Base-by-base conservation (phyloP, 495 filamentous ascomycete genomes). In the Penicillium goetzii region DNA sequence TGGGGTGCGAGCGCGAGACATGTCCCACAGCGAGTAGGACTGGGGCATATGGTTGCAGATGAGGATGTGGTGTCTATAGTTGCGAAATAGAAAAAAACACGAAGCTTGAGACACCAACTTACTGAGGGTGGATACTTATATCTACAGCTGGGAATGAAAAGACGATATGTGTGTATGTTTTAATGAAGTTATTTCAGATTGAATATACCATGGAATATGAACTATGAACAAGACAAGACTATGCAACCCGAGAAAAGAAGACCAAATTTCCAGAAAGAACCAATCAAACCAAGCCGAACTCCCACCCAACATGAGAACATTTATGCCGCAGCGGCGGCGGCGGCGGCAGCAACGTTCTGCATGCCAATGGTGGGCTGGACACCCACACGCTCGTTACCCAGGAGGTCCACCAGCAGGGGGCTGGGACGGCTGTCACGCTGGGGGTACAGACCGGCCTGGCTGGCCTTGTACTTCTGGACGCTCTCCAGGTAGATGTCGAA, bases 41-140 rank as follows among this genome's bases (percentile, higher is more conserved):
- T 99, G 72, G 81, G 84, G 10, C 96, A 99, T 85, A 65, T 85
- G 43, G 93, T 99, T 60, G 83, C 89, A 2, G 96, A 99, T 71
- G 96, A 97, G 79, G 96, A 99, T 82, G 96, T 99, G 51, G 92
- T 99, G 60, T 93, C 90, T 66, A 97, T 99, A 73, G 91, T 97
- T 50, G 75, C 78, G 0, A 81, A 77, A 67, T 81, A 72, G 65
- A 67, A 21, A 11, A 12, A 10, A 43, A 43, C n/a, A 47, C 14
- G 15, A 47, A 0, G 43, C 2, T 47, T 17, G 6, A 47, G 14
- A 12, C 36, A 40, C 15, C 15, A 17, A 17, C 15, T 15, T 40
- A 40, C 10, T 5, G 11, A 5, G 17, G 3, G 4, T 11, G 12
- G 12, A 17, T 17, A 6, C 4, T 47, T 12, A 23, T 14, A 4